Evolutionary conservation across 345 rosid genomes (phyloP).

Genomic region (Microthlaspi erraticum): DNA sequence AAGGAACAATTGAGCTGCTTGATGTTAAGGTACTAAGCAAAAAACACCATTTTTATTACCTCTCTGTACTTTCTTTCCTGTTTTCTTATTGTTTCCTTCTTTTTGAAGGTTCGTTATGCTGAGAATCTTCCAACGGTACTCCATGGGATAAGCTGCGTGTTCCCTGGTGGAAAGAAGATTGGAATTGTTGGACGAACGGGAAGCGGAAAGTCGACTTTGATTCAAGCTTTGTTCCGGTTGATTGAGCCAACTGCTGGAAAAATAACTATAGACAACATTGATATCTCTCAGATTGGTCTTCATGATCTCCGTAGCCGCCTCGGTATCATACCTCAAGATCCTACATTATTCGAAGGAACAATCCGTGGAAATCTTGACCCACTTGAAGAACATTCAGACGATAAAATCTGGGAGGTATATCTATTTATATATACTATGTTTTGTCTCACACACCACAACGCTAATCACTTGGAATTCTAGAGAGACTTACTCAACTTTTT

Average conservation of each 20-base stretch:
- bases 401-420: constrained; percentile 85
- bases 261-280: constrained; percentile 91
- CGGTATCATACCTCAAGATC: constrained; percentile 99
- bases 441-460: neutral
- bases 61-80: constrained; percentile 1
- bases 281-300: constrained; percentile 86
- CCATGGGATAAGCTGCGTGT: constrained; percentile 76
- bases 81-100: constrained; percentile 12
- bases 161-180: constrained; percentile 96
- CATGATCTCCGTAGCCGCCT: constrained; percentile 96
- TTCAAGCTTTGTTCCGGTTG: constrained; percentile 95
- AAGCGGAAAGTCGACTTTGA: constrained; percentile 96
- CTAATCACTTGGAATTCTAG: neutral
- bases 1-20: constrained; percentile 75
- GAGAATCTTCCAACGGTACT: constrained; percentile 97
- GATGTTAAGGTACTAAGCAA: constrained; percentile 74
- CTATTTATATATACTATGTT: neutral
- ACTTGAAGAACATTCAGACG: constrained; percentile 92
- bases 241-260: constrained; percentile 87
- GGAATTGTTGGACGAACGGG: constrained; percentile 99
- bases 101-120: constrained; percentile 82
- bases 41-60: neutral
- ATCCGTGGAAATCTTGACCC: constrained; percentile 96
- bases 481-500: constrained; percentile 18
- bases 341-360: constrained; percentile 95